phyloP scores from a whole-genome alignment of 2,329 filamentous ascomycete species.

The Podosphaera xanthii region DNA sequence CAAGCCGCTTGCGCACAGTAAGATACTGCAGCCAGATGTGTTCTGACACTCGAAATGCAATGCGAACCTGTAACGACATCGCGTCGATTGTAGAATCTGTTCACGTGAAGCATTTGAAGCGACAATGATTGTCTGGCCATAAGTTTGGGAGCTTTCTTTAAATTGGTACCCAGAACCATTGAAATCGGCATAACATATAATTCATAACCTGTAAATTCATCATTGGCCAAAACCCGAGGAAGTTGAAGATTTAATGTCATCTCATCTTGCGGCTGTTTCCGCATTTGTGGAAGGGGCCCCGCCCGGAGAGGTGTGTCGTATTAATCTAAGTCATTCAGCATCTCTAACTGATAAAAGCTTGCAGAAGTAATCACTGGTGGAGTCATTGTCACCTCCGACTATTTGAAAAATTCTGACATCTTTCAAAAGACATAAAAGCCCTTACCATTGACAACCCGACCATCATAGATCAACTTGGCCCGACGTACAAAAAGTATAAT shows the following conservation, averaged over 20 bases:
- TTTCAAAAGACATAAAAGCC: conserved; percentile 57
- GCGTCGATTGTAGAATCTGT: too few species aligned
- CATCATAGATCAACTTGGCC: conserved; percentile 48
- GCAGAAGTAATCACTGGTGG: conserved; percentile 72
- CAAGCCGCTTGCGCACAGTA: too few species aligned
- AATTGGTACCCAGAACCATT: too few species aligned
- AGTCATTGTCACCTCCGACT: conserved; percentile 3
- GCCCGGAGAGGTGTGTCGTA: conserved; percentile 61
- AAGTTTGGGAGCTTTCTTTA: too few species aligned
- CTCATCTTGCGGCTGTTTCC: conserved; percentile 38
- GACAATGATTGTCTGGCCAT: too few species aligned
- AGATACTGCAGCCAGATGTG: too few species aligned
- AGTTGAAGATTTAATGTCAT: conserved; percentile 9
- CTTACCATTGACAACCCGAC: conserved; percentile 48
- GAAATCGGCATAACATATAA: too few species aligned
- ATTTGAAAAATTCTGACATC: conserved; percentile 3
- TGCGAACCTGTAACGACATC: too few species aligned
- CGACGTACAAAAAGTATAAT: conserved; percentile 86
- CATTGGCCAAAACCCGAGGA: too few species aligned
- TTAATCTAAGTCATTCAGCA: not conserved
- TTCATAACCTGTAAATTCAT: too few species aligned
- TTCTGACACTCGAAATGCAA: too few species aligned
- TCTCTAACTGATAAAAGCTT: conserved; percentile 30
- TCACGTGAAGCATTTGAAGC: too few species aligned
- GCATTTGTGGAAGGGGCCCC: conserved; percentile 87